A percentile compares a stretch with the other conserved stretches of the same genome.
Evolutionary conservation across 495 filamentous ascomycete genomes (phyloP).

Genomic region (Aspergillus nidulans): DNA sequence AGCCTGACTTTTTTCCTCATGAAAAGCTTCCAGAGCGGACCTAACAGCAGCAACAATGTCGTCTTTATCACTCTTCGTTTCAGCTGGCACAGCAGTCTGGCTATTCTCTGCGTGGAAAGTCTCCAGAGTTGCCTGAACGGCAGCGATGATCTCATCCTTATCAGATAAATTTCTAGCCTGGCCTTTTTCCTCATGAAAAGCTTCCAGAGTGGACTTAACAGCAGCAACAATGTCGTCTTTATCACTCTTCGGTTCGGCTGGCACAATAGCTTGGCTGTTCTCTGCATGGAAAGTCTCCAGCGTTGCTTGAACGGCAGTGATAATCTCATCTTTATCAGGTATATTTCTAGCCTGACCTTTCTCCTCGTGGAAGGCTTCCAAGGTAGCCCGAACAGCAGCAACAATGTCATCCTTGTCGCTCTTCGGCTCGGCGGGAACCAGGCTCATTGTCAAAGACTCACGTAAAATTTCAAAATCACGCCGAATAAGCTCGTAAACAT

Average conservation of each 20-base stretch:
- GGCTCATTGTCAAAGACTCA: background rate
- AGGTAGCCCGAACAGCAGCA: conserved; percentile 60
- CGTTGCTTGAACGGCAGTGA: conserved; percentile 56
- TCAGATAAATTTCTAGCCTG: background rate
- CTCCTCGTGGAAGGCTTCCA: conserved; percentile 49
- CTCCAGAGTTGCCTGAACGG: conserved; percentile 50
- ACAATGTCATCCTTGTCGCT: conserved; percentile 54
- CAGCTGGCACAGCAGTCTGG: too few species aligned
- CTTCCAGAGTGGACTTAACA: background rate
- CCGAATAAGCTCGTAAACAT: background rate
- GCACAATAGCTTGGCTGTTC: conserved; percentile 12
- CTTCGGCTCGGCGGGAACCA: conserved; percentile 28
- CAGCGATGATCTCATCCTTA: conserved; percentile 58
- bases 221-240: conserved; percentile 62
- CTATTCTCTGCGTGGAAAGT: conserved; percentile 1
- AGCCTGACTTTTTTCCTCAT: background rate
- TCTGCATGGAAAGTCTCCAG: conserved; percentile 16
- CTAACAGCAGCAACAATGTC: conserved; percentile 63
- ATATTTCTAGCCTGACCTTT: background rate
- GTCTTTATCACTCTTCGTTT: too few species aligned
- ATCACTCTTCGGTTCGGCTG: background rate
- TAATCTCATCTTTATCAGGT: conserved; percentile 50
- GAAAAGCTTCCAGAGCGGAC: conserved; percentile 61
- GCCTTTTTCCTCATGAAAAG: background rate
- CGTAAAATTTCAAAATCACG: background rate